phyloP scores from a whole-genome alignment of 805 yeast species.

The Nakazawaea peltata region DNA sequence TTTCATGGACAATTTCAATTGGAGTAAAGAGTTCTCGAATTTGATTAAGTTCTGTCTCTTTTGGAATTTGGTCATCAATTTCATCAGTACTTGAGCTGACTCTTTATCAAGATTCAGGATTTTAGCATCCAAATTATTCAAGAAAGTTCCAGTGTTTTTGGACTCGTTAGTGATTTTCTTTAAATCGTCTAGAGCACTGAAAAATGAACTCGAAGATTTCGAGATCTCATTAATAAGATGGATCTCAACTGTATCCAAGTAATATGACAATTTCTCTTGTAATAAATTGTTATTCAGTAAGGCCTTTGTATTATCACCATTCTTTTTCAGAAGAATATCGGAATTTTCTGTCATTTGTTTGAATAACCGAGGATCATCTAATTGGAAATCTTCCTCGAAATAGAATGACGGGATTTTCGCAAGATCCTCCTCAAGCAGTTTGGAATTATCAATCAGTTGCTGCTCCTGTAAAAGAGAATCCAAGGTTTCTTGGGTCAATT shows the following conservation, averaged over 20 bases:
- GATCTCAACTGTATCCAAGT: slow-evolving; percentile 79
- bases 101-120: slow-evolving; percentile 38
- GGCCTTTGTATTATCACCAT: slow-evolving; percentile 24
- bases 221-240: slow-evolving; percentile 78
- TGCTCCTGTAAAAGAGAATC: slow-evolving; percentile 24
- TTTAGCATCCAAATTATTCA: slow-evolving; percentile 36
- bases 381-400: slow-evolving; percentile 57
- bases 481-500: slow-evolving; percentile 34
- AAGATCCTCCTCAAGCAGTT: slow-evolving; percentile 18
- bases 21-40: slow-evolving; percentile 55
- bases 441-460: slow-evolving; percentile 15
- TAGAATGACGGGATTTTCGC: slow-evolving; percentile 61
- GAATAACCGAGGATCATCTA: slow-evolving; percentile 86
- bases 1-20: slow-evolving; percentile 36
- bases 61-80: slow-evolving; percentile 38
- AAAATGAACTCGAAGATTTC: slow-evolving; percentile 75
- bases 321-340: slow-evolving; percentile 30
- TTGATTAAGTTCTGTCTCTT: slow-evolving; percentile 52
- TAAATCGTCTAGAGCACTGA: slow-evolving; percentile 75
- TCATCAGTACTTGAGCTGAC: slow-evolving; percentile 43
- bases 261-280: slow-evolving; percentile 74
- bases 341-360: slow-evolving; percentile 61
- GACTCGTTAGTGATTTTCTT: slow-evolving; percentile 54
- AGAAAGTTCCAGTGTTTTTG: slow-evolving; percentile 36
- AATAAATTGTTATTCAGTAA: slow-evolving; percentile 46